Conservation (phyloP, 2,329 filamentous ascomycete genomes). For the Pyricularia grisea region DNA sequence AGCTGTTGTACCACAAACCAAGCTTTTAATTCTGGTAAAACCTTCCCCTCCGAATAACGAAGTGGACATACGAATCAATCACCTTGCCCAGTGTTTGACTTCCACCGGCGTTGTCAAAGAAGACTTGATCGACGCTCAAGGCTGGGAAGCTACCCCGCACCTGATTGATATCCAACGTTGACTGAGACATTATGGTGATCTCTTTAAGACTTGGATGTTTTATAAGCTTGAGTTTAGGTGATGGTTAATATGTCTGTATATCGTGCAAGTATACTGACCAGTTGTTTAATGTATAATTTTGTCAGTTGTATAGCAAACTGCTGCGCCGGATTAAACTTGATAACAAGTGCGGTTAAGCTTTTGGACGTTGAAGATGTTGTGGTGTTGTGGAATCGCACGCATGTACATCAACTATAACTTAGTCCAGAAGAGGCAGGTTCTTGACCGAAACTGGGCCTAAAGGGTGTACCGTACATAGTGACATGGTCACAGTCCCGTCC, state of each 20-base stretch:
- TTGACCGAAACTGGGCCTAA: too few relatives aligned
- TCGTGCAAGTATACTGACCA: not conserved
- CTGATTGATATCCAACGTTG: constrained; percentile 38
- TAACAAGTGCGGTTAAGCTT: not conserved
- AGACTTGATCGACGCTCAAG: constrained; percentile 53
- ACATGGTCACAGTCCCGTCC: too few relatives aligned
- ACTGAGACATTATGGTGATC: not conserved
- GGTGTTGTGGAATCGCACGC: too few relatives aligned
- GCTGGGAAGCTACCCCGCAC: constrained; percentile 59
- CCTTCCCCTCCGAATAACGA: not conserved
- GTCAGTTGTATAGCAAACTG: not conserved
- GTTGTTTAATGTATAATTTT: not conserved
- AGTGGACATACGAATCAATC: constrained; percentile 50
- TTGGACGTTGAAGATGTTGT: not conserved
- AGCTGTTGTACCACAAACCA: not conserved
- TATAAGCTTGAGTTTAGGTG: not conserved
- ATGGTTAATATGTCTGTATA: not conserved
- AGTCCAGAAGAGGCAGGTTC: not conserved
- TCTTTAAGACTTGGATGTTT: not conserved
- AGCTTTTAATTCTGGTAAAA: not conserved
- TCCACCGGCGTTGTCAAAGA: constrained; percentile 71
- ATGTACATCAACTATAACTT: not conserved
- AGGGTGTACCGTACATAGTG: not conserved
- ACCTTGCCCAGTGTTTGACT: constrained; percentile 61
- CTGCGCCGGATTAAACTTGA: not conserved